phyloP scores from a whole-genome alignment of 805 yeast species.

The Cyberlindnera sargentensis region DNA sequence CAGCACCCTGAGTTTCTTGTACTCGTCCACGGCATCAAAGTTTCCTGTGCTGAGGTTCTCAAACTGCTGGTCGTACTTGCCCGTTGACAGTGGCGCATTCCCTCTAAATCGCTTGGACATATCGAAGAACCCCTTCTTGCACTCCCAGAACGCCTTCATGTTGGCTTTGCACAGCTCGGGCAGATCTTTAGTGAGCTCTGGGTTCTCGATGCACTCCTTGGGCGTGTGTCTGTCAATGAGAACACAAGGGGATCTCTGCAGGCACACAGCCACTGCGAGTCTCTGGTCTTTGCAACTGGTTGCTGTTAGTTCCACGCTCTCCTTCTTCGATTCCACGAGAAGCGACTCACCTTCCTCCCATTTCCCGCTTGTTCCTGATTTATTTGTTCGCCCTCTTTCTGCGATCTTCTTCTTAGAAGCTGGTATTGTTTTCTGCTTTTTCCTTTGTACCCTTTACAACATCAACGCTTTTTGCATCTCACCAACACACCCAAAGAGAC shows the following conservation, averaged over 20 bases:
- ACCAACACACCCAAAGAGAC: no score
- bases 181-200: conserved; percentile 63
- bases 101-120: conserved; percentile 90
- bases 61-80: conserved; percentile 84
- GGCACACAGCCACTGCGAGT: conserved; percentile 90
- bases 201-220: conserved; percentile 76
- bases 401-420: background rate
- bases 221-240: conserved; percentile 86
- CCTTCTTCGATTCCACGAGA: no score
- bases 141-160: conserved; percentile 79
- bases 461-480: no score
- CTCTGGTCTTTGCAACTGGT: conserved; percentile 87
- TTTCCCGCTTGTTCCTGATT: background rate
- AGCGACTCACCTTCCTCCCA: conserved; percentile 48
- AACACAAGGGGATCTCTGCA: conserved; percentile 96
- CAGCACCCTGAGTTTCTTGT: conserved; percentile 59
- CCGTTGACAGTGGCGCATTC: conserved; percentile 88
- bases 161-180: conserved; percentile 88
- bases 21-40: conserved; percentile 75
- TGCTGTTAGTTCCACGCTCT: background rate
- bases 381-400: background rate
- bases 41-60: conserved; percentile 74
- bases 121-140: conserved; percentile 86
- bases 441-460: background rate
- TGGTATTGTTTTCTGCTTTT: background rate